Conservation (phyloP, 441 rosid species). For the Manihot esculenta region DNA sequence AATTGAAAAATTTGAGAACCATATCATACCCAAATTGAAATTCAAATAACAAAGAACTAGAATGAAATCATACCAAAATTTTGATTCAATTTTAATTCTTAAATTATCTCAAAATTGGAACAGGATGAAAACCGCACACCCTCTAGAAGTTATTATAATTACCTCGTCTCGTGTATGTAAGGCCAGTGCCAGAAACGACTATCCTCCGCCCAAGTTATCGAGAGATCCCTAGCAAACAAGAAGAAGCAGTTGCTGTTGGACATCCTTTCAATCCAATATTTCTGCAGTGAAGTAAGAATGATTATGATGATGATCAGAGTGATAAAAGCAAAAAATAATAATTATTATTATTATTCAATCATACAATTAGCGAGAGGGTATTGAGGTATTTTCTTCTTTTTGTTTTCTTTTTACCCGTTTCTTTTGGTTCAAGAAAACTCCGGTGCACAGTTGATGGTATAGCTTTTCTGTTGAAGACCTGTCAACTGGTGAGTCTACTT, state of each 20-base stretch:
- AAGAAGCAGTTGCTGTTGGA: constrained; percentile 56
- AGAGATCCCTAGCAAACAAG: constrained; percentile 54
- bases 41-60: too few species aligned
- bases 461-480: constrained; percentile 31
- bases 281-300: constrained; percentile 29
- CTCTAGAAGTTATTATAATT: too few species aligned
- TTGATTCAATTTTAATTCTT: too few species aligned
- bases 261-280: constrained; percentile 56
- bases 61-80: too few species aligned
- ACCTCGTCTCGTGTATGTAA: constrained; percentile 45
- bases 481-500: constrained; percentile 37
- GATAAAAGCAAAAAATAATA: too few species aligned
- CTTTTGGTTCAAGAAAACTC: constrained; percentile 37
- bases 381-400: too few species aligned
- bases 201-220: constrained; percentile 58
- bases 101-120: too few species aligned
- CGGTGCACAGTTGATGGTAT: constrained; percentile 34
- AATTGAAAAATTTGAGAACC: too few species aligned
- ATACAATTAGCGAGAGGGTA: too few species aligned
- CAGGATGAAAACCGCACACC: too few species aligned
- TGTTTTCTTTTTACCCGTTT: constrained; percentile 17
- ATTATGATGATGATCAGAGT: neutral
- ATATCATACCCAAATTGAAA: too few species aligned
- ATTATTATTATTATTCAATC: too few species aligned
- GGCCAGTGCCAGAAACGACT: constrained; percentile 56